Evolutionary conservation across 352 stramenopile genomes (phyloP), one percentile per base, ranked within the genome.

Genomic region (Phytophthora meadii): DNA sequence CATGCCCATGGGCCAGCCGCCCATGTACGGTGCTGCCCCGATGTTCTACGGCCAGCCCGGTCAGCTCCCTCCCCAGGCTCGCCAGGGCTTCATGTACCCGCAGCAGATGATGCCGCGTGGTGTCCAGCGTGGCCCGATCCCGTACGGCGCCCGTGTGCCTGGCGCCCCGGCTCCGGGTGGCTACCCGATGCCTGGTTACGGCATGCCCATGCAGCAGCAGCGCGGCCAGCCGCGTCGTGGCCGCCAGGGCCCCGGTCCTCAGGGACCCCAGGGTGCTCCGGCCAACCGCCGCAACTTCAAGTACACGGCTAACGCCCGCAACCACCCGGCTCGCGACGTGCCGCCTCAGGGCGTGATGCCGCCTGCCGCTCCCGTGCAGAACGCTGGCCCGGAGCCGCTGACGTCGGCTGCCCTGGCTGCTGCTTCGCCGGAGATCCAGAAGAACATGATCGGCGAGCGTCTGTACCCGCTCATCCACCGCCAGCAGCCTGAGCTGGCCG

Each of bases 391-490:
- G 41, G 87, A 97, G 74, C 88, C 87, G 44, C 79, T 99, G 41
- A 99, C 97, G 32, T 97, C 97, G 45, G 91, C 94, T 52, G 95
- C 96, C 19, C 84, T 99, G 46, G 97, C 97, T 15, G 95, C 94
- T 25, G 97, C 97, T 24, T 97, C 95, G 68, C 95, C 97, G 7
- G 93, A 99, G 76, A 86, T 94, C 52, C 94, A 99, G 84, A 99
- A 99, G 95, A 99, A 99, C 74, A 99, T 99, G 97, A 99, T 99
- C 78, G 97, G 98, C 56, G 97, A 99, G 82, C 89, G 97, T 67
- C 83, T 99, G 50, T 99, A 99, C 86, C 97, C 97, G 55, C 84
- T 99, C 14, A 99, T 99, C 75, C 90, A 99, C 74, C 85, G 95
- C 59, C 93, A 97, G 61, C 97, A 99, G 82, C 97, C 97, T 57